Evolutionary conservation across 2,329 filamentous ascomycete genomes (phyloP).

Genomic region (Neopestalotiopsis clavispora): DNA sequence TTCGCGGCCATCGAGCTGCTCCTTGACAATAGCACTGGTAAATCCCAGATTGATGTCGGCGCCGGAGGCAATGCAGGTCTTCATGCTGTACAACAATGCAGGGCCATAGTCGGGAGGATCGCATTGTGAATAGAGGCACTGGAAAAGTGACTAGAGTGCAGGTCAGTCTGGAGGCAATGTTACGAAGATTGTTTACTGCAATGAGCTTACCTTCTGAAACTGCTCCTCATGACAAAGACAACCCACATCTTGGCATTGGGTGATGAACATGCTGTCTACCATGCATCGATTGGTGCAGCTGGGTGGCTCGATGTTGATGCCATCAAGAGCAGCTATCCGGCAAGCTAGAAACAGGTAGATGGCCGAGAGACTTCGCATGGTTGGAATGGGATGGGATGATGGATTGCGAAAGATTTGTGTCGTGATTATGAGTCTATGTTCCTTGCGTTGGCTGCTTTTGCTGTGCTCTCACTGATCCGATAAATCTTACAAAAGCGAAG

Average conservation of each 20-base stretch:
- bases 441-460: conserved; percentile 10
- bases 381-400: background rate
- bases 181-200: background rate
- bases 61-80: conserved; percentile 32
- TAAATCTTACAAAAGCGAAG: conserved; percentile 17
- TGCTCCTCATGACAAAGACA: conserved; percentile 36
- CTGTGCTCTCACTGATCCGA: conserved; percentile 10
- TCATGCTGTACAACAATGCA: conserved; percentile 34
- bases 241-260: conserved; percentile 34
- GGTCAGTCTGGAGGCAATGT: background rate
- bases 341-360: background rate
- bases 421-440: conserved; percentile 5
- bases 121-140: conserved; percentile 39
- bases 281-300: conserved; percentile 36
- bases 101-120: conserved; percentile 33
- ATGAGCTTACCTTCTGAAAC: conserved; percentile 31
- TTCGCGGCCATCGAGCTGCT: conserved; percentile 33
- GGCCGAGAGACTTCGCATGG: background rate
- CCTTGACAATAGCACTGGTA: conserved; percentile 25
- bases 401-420: background rate
- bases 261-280: conserved; percentile 37
- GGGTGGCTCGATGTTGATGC: conserved; percentile 18
- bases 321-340: background rate
- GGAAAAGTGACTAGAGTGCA: conserved; percentile 31
- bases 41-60: conserved; percentile 37